Base-by-base conservation (phyloP, 2,329 filamentous ascomycete species). In the Harringtonia lauricola region DNA sequence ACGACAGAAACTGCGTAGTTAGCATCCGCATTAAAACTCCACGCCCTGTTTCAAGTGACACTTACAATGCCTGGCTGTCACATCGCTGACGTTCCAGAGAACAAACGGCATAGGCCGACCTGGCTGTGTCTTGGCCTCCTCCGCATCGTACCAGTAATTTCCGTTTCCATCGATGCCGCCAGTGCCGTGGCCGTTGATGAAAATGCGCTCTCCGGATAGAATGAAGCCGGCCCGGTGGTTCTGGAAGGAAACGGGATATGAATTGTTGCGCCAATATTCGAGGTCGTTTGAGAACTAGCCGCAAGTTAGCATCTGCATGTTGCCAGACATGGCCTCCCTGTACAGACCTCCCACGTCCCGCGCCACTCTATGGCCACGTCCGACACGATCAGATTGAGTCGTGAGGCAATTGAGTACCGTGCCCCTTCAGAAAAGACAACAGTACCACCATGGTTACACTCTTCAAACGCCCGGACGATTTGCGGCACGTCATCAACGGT, bases 71-170 rank as follows among this genome's bases (percentile, higher is more conserved):
- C 64, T 59, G n/a, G 76, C 70, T 4, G 60, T 58, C 3, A 76
- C 71, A 42, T 74, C 64, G n/a, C 64, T 67, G 3, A 71, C 67
- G 49, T 76, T 76, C 72, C 72, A 76, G 42, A 74, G 66, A 4
- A 75, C 70, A 45, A 76, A 75, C 0, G 72, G 71, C 71, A 76
- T 76, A 0, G 72, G 72, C 10, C 73, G 57, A 4, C 72, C 72
- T 2, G 65, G 64, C 42, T 64, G 64, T 0, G 70, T 75, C 7
- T 55, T 49, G 14, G 60, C 65, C 22, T 61, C 50, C 54, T 76
- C 71, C 9, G 58, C 66, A 17, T 58, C 64, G 48, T 76, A 76
- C 72, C 72, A 76, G 1, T 61, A 52, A 47, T 76, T 66, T 3
- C 73, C 71, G 47, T 72, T 73, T 7, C 72, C 72, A 44, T 72